Percentiles rank a stretch among this genome's conserved stretches.
These are phyloP conservation scores for Shiraia bambusicola DNA, from an alignment of 2,329 filamentous ascomycete genomes.

Conservation along the genomic window DNA sequence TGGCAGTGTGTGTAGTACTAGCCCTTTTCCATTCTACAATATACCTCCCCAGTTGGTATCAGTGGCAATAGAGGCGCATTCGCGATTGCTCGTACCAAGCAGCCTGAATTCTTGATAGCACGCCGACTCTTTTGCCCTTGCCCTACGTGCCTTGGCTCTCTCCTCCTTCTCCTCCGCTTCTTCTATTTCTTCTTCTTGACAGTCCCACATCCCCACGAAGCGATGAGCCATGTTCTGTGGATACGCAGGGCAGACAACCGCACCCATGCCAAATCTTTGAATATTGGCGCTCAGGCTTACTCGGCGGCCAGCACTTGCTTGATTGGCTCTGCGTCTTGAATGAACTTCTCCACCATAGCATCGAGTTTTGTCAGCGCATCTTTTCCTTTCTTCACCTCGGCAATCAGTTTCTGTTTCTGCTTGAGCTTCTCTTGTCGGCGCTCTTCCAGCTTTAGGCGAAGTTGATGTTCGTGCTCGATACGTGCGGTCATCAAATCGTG, in stretches of 20 bases:
- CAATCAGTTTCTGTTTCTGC: constrained; percentile 68
- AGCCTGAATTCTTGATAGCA: too few species aligned
- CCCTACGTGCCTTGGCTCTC: too few species aligned
- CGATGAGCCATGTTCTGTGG: too few species aligned
- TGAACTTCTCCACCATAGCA: constrained; percentile 89
- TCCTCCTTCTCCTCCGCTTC: too few species aligned
- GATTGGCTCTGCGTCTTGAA: constrained; percentile 87
- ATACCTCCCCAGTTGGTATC: too few species aligned
- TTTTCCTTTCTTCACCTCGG: constrained; percentile 87
- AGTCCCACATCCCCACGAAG: too few species aligned
- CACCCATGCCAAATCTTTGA: too few species aligned
- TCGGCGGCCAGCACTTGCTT: constrained; percentile 82
- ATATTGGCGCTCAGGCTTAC: constrained; percentile 22
- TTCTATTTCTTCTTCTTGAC: too few species aligned
- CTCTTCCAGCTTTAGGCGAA: constrained; percentile 82
- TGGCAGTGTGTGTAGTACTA: neutral
- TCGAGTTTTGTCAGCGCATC: constrained; percentile 91
- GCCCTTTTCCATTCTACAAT: neutral
- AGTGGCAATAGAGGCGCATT: too few species aligned
- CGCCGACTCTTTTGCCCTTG: too few species aligned
- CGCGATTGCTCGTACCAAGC: too few species aligned
- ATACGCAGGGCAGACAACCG: too few species aligned
- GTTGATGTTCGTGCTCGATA: constrained; percentile 85
- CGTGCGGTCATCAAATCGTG: constrained; percentile 84
- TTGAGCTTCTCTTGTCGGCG: constrained; percentile 66